phyloP scores from a whole-genome alignment of 1,284 basidiomycete species.

The Tilletia setariae region DNA sequence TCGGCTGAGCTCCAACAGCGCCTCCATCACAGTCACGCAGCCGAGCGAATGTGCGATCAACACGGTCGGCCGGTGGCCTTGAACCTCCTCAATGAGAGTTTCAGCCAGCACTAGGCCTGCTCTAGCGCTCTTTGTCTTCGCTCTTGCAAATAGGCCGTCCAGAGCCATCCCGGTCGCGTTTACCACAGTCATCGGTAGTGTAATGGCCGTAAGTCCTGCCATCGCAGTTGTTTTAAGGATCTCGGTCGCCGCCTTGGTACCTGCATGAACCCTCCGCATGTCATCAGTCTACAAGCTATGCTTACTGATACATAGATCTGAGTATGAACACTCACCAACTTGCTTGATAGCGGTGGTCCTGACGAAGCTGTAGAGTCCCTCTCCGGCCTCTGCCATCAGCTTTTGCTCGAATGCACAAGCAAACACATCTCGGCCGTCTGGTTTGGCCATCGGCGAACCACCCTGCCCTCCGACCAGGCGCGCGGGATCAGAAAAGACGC shows the following conservation, averaged over 20 bases:
- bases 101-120: slow-evolving; percentile 62
- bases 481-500: slow-evolving; percentile 22
- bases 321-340: neutral
- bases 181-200: slow-evolving; percentile 58
- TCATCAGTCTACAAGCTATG: slow-evolving; percentile 13
- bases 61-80: slow-evolving; percentile 61
- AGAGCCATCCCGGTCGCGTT: slow-evolving; percentile 51
- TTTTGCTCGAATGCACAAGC: slow-evolving; percentile 38
- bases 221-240: slow-evolving; percentile 62
- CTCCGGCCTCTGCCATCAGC: slow-evolving; percentile 39
- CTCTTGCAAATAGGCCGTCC: slow-evolving; percentile 56
- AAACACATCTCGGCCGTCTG: slow-evolving; percentile 41
- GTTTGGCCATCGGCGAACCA: neutral
- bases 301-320: neutral
- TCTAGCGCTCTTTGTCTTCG: slow-evolving; percentile 31
- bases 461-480: neutral
- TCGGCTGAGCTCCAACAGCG: slow-evolving; percentile 58
- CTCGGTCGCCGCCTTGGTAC: slow-evolving; percentile 50
- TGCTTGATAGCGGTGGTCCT: slow-evolving; percentile 23
- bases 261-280: slow-evolving; percentile 26
- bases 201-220: slow-evolving; percentile 61
- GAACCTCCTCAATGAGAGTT: slow-evolving; percentile 60
- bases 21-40: slow-evolving; percentile 59
- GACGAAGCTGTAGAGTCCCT: slow-evolving; percentile 37
- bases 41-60: slow-evolving; percentile 62